Base-by-base conservation (phyloP, 768 basidiomycete genomes). In the Ephemerocybe angulata region DNA sequence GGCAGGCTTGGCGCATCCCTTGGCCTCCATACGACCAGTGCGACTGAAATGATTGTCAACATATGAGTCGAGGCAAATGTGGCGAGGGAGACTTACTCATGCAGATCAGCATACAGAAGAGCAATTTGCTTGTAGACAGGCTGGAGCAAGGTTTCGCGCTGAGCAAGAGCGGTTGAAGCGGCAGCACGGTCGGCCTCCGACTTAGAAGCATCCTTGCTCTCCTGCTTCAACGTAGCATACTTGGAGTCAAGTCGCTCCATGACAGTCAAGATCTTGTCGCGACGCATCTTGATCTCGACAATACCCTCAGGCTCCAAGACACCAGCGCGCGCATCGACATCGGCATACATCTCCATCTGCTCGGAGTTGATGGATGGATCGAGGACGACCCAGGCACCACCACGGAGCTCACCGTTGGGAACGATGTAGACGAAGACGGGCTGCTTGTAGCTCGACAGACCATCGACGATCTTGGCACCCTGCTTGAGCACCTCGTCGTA, bases 331-430 rank as follows among this genome's bases (percentile, higher is more conserved):
- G 97, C 84, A 7, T 97, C 95, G 42, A 90, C 85, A 66, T 98
- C 97, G 24, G 95, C 96, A 65, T 94, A 98, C 96, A 99, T 98
- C 74, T 97, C 90, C 96, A 99, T 97, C 70, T 97, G 93, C 63
- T 91, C 86, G 2, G 87, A 76, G 74, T 98, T 98, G 78, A 99
- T 98, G 17, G 92, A 90, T 27, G 97, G 97, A 70, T 99, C 97
- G 41, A 99, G 83, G 1, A 99, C 97, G 61, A 98, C 97, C 96
- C 96, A 99, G 30, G 97, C 97, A 62, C 97, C 97, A 63, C 97
- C 97, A 67, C 97, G 94, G 44, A 99, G 84, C 70, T 99, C 97
- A 57, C 97, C 97, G 63, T 98, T 97, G 29, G 97, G 97, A 8
- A 98, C 88, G 61, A 99, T 94, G 75, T 98, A 98, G 55, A 99